Conservation (phyloP, 139 green algal species). For the Klebsormidium nitens region DNA sequence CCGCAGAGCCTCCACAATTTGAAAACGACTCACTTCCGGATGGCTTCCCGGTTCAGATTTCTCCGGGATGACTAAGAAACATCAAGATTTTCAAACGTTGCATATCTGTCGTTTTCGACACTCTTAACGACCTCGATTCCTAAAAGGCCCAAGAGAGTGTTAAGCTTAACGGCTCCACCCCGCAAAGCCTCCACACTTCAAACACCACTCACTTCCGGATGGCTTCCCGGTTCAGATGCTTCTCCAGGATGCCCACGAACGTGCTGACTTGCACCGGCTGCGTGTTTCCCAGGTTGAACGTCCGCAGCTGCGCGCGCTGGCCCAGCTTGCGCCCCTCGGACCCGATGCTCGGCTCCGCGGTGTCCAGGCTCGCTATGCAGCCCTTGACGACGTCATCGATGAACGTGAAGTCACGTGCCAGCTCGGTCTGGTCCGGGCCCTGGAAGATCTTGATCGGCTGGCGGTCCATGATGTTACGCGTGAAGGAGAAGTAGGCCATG, state of each 20-base stretch:
- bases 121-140: not conserved
- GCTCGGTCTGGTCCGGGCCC: slow-evolving; percentile 30
- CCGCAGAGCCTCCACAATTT: not conserved
- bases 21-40: not conserved
- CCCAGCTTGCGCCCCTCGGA: slow-evolving; percentile 22
- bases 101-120: not conserved
- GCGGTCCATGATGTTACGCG: slow-evolving; percentile 49
- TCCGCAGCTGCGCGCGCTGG: slow-evolving; percentile 36
- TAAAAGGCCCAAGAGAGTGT: not conserved
- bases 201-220: slow-evolving; percentile 31
- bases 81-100: too few relatives aligned
- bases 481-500: slow-evolving; percentile 77
- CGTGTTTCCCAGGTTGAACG: slow-evolving; percentile 76
- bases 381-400: slow-evolving; percentile 71
- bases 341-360: slow-evolving; percentile 27
- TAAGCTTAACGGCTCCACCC: not conserved
- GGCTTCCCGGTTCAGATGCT: slow-evolving; percentile 49
- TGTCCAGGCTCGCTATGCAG: slow-evolving; percentile 55
- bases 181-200: not conserved
- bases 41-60: slow-evolving; percentile 44
- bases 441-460: slow-evolving; percentile 65
- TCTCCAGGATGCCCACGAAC: slow-evolving; percentile 62
- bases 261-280: slow-evolving; percentile 58
- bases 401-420: slow-evolving; percentile 72
- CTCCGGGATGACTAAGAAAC: slow-evolving; percentile 54